These are phyloP conservation scores for Fusarium protoensiforme DNA, from an alignment of 2,329 filamentous ascomycete species.

Conservation along the genomic window DNA sequence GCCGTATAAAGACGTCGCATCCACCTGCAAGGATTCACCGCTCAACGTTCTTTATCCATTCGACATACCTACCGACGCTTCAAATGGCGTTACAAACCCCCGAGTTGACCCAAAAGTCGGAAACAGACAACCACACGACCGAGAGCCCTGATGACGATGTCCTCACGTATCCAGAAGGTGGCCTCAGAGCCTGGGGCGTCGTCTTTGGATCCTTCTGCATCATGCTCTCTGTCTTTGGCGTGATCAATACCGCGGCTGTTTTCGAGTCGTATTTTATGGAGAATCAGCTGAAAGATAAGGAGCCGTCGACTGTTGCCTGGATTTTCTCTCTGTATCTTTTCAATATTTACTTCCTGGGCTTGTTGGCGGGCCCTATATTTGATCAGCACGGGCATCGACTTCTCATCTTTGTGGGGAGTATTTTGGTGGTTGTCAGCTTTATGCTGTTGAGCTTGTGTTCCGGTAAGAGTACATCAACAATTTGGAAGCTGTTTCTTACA, in stretches of 20 bases:
- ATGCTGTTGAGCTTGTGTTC: neutral
- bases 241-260: neutral
- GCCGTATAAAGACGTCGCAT: neutral
- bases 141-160: neutral
- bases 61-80: neutral
- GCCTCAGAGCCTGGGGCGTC: neutral
- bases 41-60: neutral
- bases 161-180: neutral
- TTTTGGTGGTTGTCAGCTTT: neutral
- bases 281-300: neutral
- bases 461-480: neutral
- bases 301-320: neutral
- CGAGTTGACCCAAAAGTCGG: neutral
- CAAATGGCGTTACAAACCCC: neutral
- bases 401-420: neutral
- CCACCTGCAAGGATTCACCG: neutral
- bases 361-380: neutral
- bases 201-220: neutral
- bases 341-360: neutral
- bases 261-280: neutral
- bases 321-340: neutral
- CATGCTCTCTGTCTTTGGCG: neutral
- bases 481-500: neutral
- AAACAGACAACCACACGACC: neutral
- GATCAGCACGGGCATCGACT: neutral